Percentiles rank a stretch among this genome's conserved stretches.
Evolutionary conservation across 306 rosid species (phyloP).

Genomic region (Cucurbita argyrosperma): DNA sequence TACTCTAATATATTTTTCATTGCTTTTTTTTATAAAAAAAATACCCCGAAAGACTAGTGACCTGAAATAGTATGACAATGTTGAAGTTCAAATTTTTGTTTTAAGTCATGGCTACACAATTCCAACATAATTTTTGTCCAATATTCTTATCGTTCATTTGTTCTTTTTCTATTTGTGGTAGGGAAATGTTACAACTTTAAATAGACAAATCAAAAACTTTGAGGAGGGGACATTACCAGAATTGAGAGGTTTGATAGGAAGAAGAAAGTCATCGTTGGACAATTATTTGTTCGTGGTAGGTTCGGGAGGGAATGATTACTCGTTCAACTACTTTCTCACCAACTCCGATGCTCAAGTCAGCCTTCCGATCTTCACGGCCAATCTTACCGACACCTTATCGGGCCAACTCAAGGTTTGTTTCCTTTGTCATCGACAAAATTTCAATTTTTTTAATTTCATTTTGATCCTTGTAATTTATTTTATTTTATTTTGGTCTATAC

Average conservation of each 20-base stretch:
- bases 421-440: neutral
- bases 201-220: conserved; percentile 23
- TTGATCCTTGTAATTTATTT: too few species aligned
- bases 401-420: conserved; percentile 13
- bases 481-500: too few species aligned
- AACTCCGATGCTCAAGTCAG: conserved; percentile 9
- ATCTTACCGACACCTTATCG: conserved; percentile 22
- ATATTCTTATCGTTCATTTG: too few species aligned
- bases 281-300: conserved; percentile 35
- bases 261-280: neutral
- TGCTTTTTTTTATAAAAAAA: too few species aligned
- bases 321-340: conserved; percentile 24
- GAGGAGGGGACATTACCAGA: conserved; percentile 31
- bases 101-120: too few species aligned
- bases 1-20: too few species aligned
- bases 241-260: neutral
- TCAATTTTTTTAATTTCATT: too few species aligned
- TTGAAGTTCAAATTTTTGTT: too few species aligned
- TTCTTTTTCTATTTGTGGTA: neutral
- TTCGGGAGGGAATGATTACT: conserved; percentile 33
- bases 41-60: too few species aligned
- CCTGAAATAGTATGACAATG: too few species aligned
- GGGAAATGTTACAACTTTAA: conserved; percentile 27
- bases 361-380: conserved; percentile 17
- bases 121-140: too few species aligned